Evolutionary conservation across 2,329 filamentous ascomycete species (phyloP), one percentile per base, ranked within the genome.

Genomic region (Colletotrichum ledebouriae): DNA sequence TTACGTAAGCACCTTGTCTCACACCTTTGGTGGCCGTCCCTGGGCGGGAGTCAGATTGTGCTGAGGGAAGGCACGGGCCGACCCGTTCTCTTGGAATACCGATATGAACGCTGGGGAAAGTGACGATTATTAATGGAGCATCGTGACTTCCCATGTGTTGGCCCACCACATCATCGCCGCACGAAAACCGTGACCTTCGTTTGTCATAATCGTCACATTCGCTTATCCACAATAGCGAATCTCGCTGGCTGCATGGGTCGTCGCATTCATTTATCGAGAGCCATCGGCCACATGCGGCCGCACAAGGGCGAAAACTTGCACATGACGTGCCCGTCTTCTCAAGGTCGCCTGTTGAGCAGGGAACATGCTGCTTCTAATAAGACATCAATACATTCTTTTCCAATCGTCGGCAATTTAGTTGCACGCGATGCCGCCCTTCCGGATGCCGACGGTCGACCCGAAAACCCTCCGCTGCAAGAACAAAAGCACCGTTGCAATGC

Each of bases 231-330:
- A 44, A 10, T 17, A 6, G 20, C 42, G 20, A 44, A 44, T 15
- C 42, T n/a, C 6, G 5, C 15, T 10, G 20, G 15, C 11, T 17
- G 42, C 42, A 17, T 12, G 3, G 15, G 42, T n/a, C 42, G n/a
- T 44, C 42, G 42, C 42, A 10, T 44, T 44, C 42, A 44, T 17
- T 5, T 6, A n/a, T n/a, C 41, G 41, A 42, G 13, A 6, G 41
- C 41, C 41, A 42, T n/a, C 41, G n/a, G 41, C 41, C 41, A 42
- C 41, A 42, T 42, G 41, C 41, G 41, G n/a, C 41, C n/a, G 41
- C 13, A 42, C 41, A 42, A 42, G 41, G 13, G 13, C 13, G 41
- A 42, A 3, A 42, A 42, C 41, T 42, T 42, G 41, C 41, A 42
- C 41, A 3, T 44, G 6, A 10, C 6, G 42, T 9, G 42, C 15